A percentile compares a stretch with the other conserved stretches of the same genome.
These are phyloP conservation scores for Ailanthus altissimus DNA, from an alignment of 345 rosid species.

Conservation along the genomic window DNA sequence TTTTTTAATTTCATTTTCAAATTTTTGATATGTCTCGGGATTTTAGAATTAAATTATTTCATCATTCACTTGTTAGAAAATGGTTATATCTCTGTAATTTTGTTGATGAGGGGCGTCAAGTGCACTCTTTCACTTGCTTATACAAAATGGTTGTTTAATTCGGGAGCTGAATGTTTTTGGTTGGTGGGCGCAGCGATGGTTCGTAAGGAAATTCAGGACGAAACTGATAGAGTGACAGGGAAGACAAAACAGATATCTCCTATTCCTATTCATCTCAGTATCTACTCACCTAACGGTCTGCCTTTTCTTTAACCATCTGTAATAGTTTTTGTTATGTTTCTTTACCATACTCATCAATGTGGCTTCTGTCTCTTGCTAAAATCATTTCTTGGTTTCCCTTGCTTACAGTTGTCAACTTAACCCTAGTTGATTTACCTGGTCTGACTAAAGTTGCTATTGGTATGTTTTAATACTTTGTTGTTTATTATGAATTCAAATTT, in stretches of 20 bases:
- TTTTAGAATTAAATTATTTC: neutral
- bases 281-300: constrained; percentile 82
- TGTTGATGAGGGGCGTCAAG: neutral
- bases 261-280: constrained; percentile 92
- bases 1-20: neutral
- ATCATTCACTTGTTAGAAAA: neutral
- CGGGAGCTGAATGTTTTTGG: neutral
- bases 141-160: neutral
- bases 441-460: constrained; percentile 94
- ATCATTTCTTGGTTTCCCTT: neutral
- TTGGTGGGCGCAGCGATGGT: constrained; percentile 56
- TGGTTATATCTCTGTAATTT: neutral
- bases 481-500: constrained; percentile 12
- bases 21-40: neutral
- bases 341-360: neutral
- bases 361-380: neutral
- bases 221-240: constrained; percentile 90
- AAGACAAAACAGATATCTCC: constrained; percentile 87
- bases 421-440: constrained; percentile 92
- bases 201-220: constrained; percentile 89
- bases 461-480: constrained; percentile 29
- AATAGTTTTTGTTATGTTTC: neutral
- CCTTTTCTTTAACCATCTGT: neutral
- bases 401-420: constrained; percentile 89
- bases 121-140: constrained; percentile 2